These are phyloP conservation scores for Plasmodium vivax DNA, from an alignment of 169 alveolate species.

Conservation along the genomic window DNA sequence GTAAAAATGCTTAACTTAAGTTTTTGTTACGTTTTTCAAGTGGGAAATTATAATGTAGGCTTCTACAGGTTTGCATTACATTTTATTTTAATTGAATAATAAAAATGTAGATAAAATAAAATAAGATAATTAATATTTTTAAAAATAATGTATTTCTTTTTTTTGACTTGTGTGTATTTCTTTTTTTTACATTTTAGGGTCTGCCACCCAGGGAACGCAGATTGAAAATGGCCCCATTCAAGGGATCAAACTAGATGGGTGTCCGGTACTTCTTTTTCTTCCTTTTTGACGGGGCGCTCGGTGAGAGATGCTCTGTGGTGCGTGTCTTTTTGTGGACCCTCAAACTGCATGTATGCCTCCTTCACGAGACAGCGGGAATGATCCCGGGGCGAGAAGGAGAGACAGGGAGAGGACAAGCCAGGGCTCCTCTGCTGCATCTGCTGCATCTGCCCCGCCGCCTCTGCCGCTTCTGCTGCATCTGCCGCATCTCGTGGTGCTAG, in stretches of 20 bases:
- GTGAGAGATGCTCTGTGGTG: background rate
- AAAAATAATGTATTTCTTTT: too few species aligned
- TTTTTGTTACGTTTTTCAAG: background rate
- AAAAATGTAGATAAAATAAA: too few species aligned
- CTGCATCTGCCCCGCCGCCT: too few species aligned
- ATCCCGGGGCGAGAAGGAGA: background rate
- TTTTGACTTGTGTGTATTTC: background rate
- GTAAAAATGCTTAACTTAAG: background rate
- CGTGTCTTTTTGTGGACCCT: background rate
- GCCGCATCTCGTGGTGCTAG: background rate
- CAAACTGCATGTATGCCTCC: background rate
- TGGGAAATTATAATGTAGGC: background rate
- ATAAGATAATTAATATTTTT: too few species aligned
- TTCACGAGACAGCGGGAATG: background rate
- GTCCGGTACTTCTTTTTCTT: background rate
- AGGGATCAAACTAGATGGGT: background rate
- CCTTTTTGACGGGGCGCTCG: background rate
- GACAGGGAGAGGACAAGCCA: background rate
- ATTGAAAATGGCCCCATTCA: background rate
- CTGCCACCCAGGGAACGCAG: background rate
- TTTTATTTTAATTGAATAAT: background rate
- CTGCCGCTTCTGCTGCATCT: too few species aligned
- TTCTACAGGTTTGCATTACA: background rate
- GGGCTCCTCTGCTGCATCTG: background rate
- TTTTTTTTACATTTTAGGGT: background rate